Evolutionary conservation across 768 basidiomycete species (phyloP).

Genomic region (Boletus eberwhitei): DNA sequence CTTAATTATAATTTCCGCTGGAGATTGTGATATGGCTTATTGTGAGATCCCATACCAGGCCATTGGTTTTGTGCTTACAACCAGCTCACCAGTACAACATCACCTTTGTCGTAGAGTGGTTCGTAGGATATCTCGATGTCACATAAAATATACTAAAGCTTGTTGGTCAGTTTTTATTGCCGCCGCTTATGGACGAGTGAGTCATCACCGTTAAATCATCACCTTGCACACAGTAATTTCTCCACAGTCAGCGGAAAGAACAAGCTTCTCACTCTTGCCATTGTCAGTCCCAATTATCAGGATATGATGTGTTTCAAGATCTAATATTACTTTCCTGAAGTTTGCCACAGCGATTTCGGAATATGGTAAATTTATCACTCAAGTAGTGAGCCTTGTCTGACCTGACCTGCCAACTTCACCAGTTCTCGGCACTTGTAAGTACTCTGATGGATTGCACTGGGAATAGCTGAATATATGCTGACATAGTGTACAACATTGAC

Average conservation of each 20-base stretch:
- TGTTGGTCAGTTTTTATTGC: conserved; percentile 11
- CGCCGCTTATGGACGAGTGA: conserved; percentile 15
- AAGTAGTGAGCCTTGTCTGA: neutral
- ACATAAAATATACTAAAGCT: neutral
- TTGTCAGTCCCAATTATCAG: conserved; percentile 6
- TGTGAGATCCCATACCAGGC: neutral
- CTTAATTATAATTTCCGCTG: neutral
- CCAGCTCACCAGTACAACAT: neutral
- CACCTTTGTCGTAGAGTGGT: conserved; percentile 5
- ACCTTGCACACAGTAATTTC: neutral
- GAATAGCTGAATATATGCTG: neutral
- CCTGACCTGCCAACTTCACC: neutral
- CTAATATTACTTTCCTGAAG: conserved; percentile 2
- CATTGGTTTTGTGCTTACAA: neutral
- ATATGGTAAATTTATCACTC: neutral
- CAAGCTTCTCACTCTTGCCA: conserved; percentile 2
- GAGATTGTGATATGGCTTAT: neutral
- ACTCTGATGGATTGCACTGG: neutral
- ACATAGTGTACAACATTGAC: neutral
- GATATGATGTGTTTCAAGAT: neutral
- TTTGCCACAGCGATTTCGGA: neutral
- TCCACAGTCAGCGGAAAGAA: conserved; percentile 17
- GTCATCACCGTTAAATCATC: neutral
- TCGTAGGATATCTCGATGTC: neutral
- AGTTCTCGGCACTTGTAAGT: conserved; percentile 13